A percentile compares a stretch with the other conserved stretches of the same genome.
These are phyloP conservation scores for Gliomastix tumulicola DNA, from an alignment of 2,329 filamentous ascomycete species.

Conservation along the genomic window DNA sequence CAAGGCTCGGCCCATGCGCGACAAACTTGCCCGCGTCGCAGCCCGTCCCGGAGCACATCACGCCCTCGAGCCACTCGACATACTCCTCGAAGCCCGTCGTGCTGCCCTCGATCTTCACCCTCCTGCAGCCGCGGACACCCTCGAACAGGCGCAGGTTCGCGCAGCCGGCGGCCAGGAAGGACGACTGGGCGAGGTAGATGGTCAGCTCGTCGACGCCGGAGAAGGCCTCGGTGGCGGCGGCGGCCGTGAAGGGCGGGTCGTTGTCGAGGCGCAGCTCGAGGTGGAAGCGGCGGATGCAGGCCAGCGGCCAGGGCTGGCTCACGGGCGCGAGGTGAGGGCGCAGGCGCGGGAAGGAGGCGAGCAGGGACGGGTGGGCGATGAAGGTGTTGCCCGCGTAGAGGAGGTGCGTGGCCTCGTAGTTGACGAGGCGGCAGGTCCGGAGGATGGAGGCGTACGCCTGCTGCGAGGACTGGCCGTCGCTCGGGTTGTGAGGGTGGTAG, in stretches of 20 bases:
- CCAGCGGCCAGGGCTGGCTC: constrained; percentile 15
- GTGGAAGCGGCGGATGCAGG: constrained; percentile 29
- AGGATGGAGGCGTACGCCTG: constrained; percentile 34
- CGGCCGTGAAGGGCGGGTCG: constrained; percentile 22
- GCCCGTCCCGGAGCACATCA: too few species aligned
- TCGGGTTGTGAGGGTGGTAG: constrained; percentile 8
- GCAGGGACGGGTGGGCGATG: constrained; percentile 29
- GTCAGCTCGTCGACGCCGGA: constrained; percentile 28
- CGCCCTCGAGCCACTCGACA: constrained; percentile 31
- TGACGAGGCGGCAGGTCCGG: constrained; percentile 27
- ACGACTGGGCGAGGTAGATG: constrained; percentile 28
- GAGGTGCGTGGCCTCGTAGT: constrained; percentile 30
- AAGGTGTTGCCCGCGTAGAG: constrained; percentile 38
- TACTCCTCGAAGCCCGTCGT: constrained; percentile 34
- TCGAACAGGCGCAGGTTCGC: constrained; percentile 32
- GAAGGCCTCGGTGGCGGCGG: constrained; percentile 22
- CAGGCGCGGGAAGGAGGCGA: constrained; percentile 33
- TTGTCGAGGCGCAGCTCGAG: constrained; percentile 32
- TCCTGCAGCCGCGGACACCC: constrained; percentile 29
- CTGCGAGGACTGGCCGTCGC: constrained; percentile 8
- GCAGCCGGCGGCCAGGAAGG: constrained; percentile 28
- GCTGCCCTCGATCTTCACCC: constrained; percentile 26
- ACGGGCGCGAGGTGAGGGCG: constrained; percentile 21
- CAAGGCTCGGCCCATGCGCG: too few species aligned
- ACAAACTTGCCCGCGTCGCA: too few species aligned